Evolutionary conservation across 2,329 filamentous ascomycete genomes (phyloP), one percentile per base, ranked within the genome.

Genomic region (Arthrobotrys sinensis): DNA sequence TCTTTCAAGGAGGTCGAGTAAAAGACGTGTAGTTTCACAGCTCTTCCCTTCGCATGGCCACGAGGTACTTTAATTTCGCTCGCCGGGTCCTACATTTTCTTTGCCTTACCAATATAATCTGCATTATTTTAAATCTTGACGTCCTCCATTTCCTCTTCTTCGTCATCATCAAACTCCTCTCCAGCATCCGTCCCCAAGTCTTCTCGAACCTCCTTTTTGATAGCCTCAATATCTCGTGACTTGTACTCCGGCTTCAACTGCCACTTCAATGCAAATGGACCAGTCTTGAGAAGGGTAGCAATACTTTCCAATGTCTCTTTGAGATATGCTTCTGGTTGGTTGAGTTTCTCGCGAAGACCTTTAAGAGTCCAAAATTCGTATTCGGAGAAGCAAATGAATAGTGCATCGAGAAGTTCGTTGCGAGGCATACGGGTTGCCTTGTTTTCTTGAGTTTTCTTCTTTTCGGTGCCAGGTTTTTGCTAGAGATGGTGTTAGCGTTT

Each of bases 291-390:
- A 78, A 97, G 86, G 19, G 92, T 89, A 0, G 93, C 95, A 76
- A 98, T 89, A 82, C 93, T 90, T 80, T 94, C 92, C 81, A 99
- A 86, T 0, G 91, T 91, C 83, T 96, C 90, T 68, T 95, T 93
- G 79, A 99, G 89, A 84, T 94, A 98, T n/a, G 92, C 91, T 83
- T 98, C 96, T 0, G 96, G 96, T 85, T 99, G 96, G 76, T 91
- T 89, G 45, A 96, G 89, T 78, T 88, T 87, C 63, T 90, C 88
- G 80, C 93, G 93, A 81, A 99, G 89, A 4, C 92, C 90, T 83
- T 93, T 94, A 87, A 98, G 92, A n/a, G 92, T 91, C 94, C 95
- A 99, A 85, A 96, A 98, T 82, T 91, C 90, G 87, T 92, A 97
- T 82, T 92, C 87, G 71, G 91, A 89, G 89, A 97, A 99, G 83